Base-by-base conservation (phyloP, 768 basidiomycete genomes). In the Calvatia gigantea region DNA sequence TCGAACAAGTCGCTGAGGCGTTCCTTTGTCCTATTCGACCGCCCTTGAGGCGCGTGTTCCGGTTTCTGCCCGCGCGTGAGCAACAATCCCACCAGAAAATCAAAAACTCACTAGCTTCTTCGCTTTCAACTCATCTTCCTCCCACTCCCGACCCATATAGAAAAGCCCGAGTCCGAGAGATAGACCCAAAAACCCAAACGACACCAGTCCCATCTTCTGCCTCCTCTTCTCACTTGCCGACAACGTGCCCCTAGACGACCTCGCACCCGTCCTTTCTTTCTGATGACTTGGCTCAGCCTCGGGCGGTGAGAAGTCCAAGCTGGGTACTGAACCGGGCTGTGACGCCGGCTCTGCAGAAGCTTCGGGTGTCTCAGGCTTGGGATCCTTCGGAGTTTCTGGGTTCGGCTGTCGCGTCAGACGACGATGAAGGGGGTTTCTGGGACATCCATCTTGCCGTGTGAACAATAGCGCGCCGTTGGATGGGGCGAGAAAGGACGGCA, bases 81-180 rank as follows among this genome's bases (percentile, higher is more conserved):
- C 21, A 25, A 51, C 41, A 38, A n/a, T n/a, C 14, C 39, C 2
- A 2, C 15, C 55, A 54, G 46, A 51, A 41, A 6, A 23, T 11
- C 23, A 4, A 42, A 51, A 6, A 69, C 84, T 52, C 60, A 88
- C 89, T 70, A 82, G 63, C 65, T 82, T 85, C 72, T 82, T 84
- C 44, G 64, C 71, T 66, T 78, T 79, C 61, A 91, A 73, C 69
- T 92, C 89, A 2, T 84, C 83, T 54, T 75, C 79, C 14, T 85
- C 83, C 89, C 90, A 95, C 41, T 89, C 87, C 43, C 87, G 76
- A 0, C 92, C 93, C 64, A 91, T 76, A 57, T 86, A 86, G 45
- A 84, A 75, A 1, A 77, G 75, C 38, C 82, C 81, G 12, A 72
- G 79, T 2, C 80, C 78, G 3, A 87, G 68, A 3, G 80, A 90